These are phyloP conservation scores for Linanthus parryae DNA, from an alignment of 148 eudicot species.

Conservation along the genomic window DNA sequence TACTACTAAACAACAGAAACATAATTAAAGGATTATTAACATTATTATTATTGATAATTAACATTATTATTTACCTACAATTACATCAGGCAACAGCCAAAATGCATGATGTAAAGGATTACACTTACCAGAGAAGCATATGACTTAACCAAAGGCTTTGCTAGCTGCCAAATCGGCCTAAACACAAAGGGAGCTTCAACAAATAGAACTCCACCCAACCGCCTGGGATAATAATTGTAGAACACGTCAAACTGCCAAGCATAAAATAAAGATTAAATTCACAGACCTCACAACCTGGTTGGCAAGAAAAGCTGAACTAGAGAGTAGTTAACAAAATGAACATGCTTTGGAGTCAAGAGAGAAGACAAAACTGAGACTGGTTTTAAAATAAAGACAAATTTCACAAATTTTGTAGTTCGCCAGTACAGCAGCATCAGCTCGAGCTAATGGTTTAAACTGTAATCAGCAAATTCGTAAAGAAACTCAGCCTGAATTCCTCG, in stretches of 20 bases:
- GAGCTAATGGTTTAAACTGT: no score
- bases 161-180: constrained; percentile 78
- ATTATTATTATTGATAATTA: no score
- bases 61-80: background rate
- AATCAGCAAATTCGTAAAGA: no score
- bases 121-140: constrained; percentile 76
- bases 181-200: constrained; percentile 93
- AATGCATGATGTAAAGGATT: background rate
- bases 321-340: no score
- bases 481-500: no score
- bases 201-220: constrained; percentile 75
- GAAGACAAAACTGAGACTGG: no score
- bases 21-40: no score
- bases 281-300: background rate
- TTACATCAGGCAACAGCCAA: background rate
- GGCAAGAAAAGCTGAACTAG: background rate
- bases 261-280: background rate
- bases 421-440: no score
- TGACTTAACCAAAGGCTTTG: constrained; percentile 76
- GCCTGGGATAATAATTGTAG: constrained; percentile 78
- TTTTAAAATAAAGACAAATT: no score
- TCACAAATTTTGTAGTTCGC: no score
- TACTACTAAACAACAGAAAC: background rate
- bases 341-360: background rate
- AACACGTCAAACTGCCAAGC: constrained; percentile 85